Percentiles rank a stretch among this genome's conserved stretches.
These are phyloP conservation scores for Rhizoctonia solani DNA, from an alignment of 1,284 basidiomycete genomes.

Conservation along the genomic window DNA sequence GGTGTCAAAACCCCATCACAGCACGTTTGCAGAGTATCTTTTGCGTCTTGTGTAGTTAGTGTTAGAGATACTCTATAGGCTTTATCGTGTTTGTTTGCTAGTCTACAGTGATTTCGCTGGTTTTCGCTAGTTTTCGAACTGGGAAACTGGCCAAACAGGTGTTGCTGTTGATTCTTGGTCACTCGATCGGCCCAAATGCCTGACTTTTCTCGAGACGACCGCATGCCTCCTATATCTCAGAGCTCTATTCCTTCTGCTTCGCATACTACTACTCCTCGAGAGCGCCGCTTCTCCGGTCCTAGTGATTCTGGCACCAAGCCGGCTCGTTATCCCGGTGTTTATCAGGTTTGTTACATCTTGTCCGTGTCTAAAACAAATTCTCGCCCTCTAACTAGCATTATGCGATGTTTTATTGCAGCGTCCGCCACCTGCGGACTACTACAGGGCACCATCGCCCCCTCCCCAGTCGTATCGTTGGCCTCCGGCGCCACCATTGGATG, in stretches of 20 bases:
- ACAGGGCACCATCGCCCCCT: slow-evolving; percentile 4
- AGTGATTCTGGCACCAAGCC: slow-evolving; percentile 16
- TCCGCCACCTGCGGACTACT: slow-evolving; percentile 13
- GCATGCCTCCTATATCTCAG: slow-evolving; percentile 18
- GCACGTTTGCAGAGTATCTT: slow-evolving; percentile 23
- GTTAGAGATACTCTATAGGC: background rate
- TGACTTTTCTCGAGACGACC: slow-evolving; percentile 22
- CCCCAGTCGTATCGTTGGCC: slow-evolving; percentile 24
- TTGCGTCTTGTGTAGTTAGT: slow-evolving; percentile 13
- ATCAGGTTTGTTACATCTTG: slow-evolving; percentile 15
- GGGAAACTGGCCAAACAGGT: slow-evolving; percentile 25
- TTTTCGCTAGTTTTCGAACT: slow-evolving; percentile 8
- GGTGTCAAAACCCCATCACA: slow-evolving; percentile 28
- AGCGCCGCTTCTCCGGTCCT: slow-evolving; percentile 16
- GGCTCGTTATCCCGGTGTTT: slow-evolving; percentile 23
- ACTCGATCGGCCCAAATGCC: slow-evolving; percentile 24
- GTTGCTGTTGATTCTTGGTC: slow-evolving; percentile 29
- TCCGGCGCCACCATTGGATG: slow-evolving; percentile 14
- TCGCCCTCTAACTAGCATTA: background rate
- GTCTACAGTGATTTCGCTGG: background rate
- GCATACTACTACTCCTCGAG: slow-evolving; percentile 1
- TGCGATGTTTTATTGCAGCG: slow-evolving; percentile 2
- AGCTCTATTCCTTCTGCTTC: slow-evolving; percentile 6
- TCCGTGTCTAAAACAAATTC: background rate
- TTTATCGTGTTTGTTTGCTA: background rate